A percentile compares a stretch with the other conserved stretches of the same genome.
Evolutionary conservation across 805 yeast genomes (phyloP).

Genomic region (Cyberlindnera japonica): DNA sequence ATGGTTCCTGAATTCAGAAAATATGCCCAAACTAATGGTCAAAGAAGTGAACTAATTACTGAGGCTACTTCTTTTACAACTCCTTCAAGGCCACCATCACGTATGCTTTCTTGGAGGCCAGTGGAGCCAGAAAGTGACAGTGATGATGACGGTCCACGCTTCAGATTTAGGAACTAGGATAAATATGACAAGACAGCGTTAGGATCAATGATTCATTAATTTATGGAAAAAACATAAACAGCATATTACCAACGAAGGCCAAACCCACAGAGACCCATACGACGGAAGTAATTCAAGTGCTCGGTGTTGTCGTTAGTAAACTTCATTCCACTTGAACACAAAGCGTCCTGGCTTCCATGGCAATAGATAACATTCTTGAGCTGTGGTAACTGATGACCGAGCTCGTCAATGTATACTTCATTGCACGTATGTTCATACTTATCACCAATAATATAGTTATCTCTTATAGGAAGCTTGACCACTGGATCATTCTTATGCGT

Average conservation of each 20-base stretch:
- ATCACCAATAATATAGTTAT: conserved; percentile 18
- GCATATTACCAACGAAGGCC: conserved; percentile 4
- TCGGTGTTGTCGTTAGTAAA: conserved; percentile 22
- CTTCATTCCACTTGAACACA: conserved; percentile 29
- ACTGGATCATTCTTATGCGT: conserved; percentile 28
- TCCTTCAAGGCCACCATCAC: background rate
- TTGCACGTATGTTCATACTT: conserved; percentile 17
- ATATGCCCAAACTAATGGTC: background rate
- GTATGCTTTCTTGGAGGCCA: no score
- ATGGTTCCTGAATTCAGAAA: conserved; percentile 22
- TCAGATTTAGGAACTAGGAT: conserved; percentile 33
- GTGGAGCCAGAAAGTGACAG: background rate
- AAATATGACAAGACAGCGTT: no score
- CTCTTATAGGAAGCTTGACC: conserved; percentile 24
- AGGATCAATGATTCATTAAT: background rate
- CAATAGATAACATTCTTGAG: conserved; percentile 66
- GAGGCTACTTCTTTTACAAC: background rate
- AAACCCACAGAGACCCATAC: conserved; percentile 29
- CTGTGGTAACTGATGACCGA: conserved; percentile 15
- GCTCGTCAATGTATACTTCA: conserved; percentile 26
- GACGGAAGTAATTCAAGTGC: conserved; percentile 28
- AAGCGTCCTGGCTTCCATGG: conserved; percentile 64
- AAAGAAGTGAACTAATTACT: background rate
- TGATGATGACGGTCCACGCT: conserved; percentile 33
- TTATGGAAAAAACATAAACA: conserved; percentile 10